These are phyloP conservation scores for Blastomyces percursus DNA, from an alignment of 2,329 filamentous ascomycete genomes.

Conservation along the genomic window DNA sequence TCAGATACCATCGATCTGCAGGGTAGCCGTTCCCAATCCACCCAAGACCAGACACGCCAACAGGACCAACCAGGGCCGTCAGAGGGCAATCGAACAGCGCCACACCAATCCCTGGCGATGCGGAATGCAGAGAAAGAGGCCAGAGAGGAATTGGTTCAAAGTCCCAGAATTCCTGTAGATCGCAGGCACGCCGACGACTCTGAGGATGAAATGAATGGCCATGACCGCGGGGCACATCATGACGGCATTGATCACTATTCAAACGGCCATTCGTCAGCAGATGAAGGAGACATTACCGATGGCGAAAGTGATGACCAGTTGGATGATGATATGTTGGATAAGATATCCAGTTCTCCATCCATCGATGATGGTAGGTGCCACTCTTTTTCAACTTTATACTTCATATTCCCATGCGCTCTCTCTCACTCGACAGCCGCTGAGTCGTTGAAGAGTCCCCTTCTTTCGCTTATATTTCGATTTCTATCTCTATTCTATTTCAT, in stretches of 20 bases:
- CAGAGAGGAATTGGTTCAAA: constrained; percentile 58
- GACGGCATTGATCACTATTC: constrained; percentile 4
- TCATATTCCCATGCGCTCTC: neutral
- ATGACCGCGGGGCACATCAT: constrained; percentile 11
- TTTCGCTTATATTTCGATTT: neutral
- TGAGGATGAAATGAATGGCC: constrained; percentile 23
- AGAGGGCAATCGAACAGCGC: constrained; percentile 49
- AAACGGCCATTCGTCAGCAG: constrained; percentile 5
- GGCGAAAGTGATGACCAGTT: constrained; percentile 56
- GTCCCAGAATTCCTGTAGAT: constrained; percentile 49
- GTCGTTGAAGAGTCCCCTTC: neutral
- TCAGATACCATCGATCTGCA: constrained; percentile 93
- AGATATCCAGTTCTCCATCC: constrained; percentile 95
- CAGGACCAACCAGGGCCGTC: constrained; percentile 41
- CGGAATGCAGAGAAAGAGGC: constrained; percentile 68
- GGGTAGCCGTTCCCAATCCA: constrained; percentile 68
- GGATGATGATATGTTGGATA: constrained; percentile 95
- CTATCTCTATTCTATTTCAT: neutral
- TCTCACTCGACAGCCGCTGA: neutral
- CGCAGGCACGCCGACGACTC: constrained; percentile 32
- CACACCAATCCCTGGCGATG: constrained; percentile 77
- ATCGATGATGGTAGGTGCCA: constrained; percentile 91
- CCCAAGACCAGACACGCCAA: constrained; percentile 63
- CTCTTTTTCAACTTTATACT: neutral
- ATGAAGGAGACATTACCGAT: constrained; percentile 23